phyloP scores from a whole-genome alignment of 768 basidiomycete species.

The Pleurotus salmoneostramineus region DNA sequence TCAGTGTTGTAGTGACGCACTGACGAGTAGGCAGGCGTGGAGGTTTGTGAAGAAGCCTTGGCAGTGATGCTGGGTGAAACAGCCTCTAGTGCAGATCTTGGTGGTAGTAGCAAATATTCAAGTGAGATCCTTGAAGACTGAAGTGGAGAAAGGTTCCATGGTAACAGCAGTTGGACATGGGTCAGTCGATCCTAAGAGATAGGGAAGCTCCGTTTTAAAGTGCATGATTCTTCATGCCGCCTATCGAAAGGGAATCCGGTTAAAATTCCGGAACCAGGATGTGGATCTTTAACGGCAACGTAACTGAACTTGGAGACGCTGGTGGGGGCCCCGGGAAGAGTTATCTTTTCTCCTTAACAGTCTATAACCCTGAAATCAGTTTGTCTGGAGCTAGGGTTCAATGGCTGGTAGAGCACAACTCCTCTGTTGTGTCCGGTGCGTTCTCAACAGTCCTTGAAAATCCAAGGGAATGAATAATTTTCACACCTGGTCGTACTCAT shows the following conservation, averaged over 20 bases:
- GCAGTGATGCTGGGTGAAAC: slow-evolving; percentile 71
- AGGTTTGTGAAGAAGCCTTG: slow-evolving; percentile 75
- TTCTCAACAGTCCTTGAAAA: slow-evolving; percentile 71
- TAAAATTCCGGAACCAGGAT: slow-evolving; percentile 77
- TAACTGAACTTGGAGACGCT: slow-evolving; percentile 61
- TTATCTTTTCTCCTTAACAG: slow-evolving; percentile 79
- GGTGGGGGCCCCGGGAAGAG: slow-evolving; percentile 74
- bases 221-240: slow-evolving; percentile 55
- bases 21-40: slow-evolving; percentile 77
- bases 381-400: slow-evolving; percentile 69
- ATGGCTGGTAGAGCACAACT: slow-evolving; percentile 71
- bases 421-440: slow-evolving; percentile 69
- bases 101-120: slow-evolving; percentile 89
- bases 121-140: slow-evolving; percentile 85
- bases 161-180: slow-evolving; percentile 85
- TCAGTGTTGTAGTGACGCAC: slow-evolving; percentile 66
- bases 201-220: slow-evolving; percentile 45
- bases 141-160: slow-evolving; percentile 87
- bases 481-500: slow-evolving; percentile 73
- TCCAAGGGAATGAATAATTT: slow-evolving; percentile 70
- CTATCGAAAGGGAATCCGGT: slow-evolving; percentile 78
- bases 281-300: slow-evolving; percentile 67
- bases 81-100: slow-evolving; percentile 84
- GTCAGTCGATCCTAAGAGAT: slow-evolving; percentile 60
- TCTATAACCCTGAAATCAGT: slow-evolving; percentile 69